These are phyloP conservation scores for Geranium incanum DNA, from an alignment of 441 rosid species.

Conservation along the genomic window DNA sequence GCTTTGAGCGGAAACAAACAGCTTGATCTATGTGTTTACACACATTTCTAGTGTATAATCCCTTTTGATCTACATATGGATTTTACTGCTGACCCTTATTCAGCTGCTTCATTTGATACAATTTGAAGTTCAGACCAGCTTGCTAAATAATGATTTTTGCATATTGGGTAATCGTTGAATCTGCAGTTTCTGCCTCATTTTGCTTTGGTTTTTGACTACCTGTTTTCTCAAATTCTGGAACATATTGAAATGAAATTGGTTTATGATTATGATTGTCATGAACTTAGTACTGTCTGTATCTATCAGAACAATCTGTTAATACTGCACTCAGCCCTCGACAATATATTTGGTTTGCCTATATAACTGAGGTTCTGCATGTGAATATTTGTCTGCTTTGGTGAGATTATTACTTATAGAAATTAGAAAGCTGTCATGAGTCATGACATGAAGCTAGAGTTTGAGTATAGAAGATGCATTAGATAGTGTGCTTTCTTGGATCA, in stretches of 20 bases:
- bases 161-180: too few species aligned
- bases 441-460: not conserved
- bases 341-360: too few species aligned
- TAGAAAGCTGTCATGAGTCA: too few species aligned
- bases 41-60: too few species aligned
- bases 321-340: not conserved
- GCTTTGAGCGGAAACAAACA: constrained; percentile 54
- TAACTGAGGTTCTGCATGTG: not conserved
- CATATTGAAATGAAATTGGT: not conserved
- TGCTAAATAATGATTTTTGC: too few species aligned
- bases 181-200: too few species aligned
- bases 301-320: not conserved
- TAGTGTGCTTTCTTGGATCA: not conserved
- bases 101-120: too few species aligned
- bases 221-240: not conserved
- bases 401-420: not conserved
- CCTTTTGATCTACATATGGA: too few species aligned
- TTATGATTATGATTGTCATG: not conserved
- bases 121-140: too few species aligned
- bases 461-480: not conserved
- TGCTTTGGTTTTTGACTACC: not conserved
- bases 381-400: not conserved
- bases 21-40: constrained; percentile 29
- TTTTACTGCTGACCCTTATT: too few species aligned
- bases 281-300: not conserved